Base-by-base conservation (phyloP, 768 basidiomycete genomes). In the Suillus decipiens region DNA sequence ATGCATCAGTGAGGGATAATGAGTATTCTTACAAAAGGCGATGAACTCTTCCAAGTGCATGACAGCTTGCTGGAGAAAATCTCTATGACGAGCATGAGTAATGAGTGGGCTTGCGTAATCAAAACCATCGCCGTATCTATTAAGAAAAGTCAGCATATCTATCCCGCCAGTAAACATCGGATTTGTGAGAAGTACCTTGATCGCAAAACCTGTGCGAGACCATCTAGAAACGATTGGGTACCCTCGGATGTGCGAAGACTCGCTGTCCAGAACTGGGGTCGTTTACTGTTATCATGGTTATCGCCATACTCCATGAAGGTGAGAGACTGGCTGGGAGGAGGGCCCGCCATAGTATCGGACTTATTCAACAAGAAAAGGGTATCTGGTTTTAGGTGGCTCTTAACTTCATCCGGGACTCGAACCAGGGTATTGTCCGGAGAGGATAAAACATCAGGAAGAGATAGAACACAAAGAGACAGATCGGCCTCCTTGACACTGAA, bases 331-430 rank as follows among this genome's bases (percentile, higher is more conserved):
- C 53, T 39, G 48, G 54, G 39, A 42, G 14, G 14, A 39, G 43
- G 39, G 41, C 60, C 43, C 59, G 60, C 6, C 64, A 80, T 63
- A 5, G 90, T 75, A 70, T 96, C 95, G 7, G 76, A 76, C 77
- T 96, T 96, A 77, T 96, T 96, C 67, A 95, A 74, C 7, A 96
- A 75, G 56, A 95, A 78, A 51, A 88, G 78, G 0, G 94, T 94
- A 36, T 83, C 70, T 3, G 80, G 72, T 9, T 77, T 81, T 55
- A 93, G 69, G 34, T 90, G 79, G 5, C 76, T 67, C 37, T 75
- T 70, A 28, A 93, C 68, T 8, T 79, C 74, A n/a, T 77, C 60
- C 3, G 89, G 87, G 19, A 86, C 68, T 10, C 60, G 65, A 24
- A 80, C 41, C 28, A 63, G 64, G 11, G 63, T 43, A 34, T 28